phyloP scores from a whole-genome alignment of 805 yeast species.

The Teunomyces funiuensis region DNA sequence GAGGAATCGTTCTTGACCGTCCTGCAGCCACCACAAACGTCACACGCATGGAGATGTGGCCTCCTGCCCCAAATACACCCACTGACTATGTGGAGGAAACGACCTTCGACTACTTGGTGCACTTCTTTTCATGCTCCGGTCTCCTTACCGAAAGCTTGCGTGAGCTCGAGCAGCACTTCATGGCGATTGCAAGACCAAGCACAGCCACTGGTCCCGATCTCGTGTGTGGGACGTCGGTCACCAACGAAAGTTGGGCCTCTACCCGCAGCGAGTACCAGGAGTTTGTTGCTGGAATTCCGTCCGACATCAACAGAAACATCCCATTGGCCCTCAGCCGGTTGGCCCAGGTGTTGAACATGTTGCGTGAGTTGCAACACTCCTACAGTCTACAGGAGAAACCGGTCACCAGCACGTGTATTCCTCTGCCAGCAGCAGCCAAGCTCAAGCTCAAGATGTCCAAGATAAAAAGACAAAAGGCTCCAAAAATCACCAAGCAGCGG shows the following conservation, averaged over 20 bases:
- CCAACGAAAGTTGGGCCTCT: not conserved
- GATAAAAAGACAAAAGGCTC: not conserved
- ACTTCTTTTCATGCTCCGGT: constrained; percentile 1
- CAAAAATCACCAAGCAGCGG: not conserved
- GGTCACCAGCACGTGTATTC: not conserved
- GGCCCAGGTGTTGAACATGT: constrained; percentile 3
- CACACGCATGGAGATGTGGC: not conserved
- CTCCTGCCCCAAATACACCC: not conserved
- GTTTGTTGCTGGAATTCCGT: not conserved
- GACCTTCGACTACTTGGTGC: constrained; percentile 1
- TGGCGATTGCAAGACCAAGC: not conserved
- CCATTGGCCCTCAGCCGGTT: constrained; percentile 2
- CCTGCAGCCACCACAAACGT: not conserved
- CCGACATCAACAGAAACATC: not conserved
- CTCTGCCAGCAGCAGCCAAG: not conserved
- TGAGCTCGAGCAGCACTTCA: not conserved
- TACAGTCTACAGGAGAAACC: not conserved
- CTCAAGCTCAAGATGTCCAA: constrained; percentile 2
- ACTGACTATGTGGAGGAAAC: constrained; percentile 1
- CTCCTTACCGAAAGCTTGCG: constrained; percentile 3
- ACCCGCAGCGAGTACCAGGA: not conserved
- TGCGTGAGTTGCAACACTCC: not conserved
- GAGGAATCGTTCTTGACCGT: not conserved
- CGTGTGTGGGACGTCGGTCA: not conserved
- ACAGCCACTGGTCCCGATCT: not conserved